Evolutionary conservation across 179 eudicot genomes (phyloP), one percentile per base, ranked within the genome.

Genomic region (Patellifolia procumbens): DNA sequence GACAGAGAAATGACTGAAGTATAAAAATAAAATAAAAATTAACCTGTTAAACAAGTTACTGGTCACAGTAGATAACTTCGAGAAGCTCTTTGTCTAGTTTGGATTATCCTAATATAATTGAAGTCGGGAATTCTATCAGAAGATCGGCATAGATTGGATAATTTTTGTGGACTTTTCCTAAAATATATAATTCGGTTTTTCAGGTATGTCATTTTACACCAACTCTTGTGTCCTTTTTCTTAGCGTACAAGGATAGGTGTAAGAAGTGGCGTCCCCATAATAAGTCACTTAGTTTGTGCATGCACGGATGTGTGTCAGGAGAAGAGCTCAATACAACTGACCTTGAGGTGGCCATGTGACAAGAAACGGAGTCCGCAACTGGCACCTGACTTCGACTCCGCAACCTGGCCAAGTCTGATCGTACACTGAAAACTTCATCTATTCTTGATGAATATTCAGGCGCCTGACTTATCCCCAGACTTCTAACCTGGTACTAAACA

Each of bases 401-500:
- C 39, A 79, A 68, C 76, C 81, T 77, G 72, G 80, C 74, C 34
- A 83, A 70, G 13, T 71, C 83, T 42, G 86, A 67, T 39, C 84
- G 85, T 58, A 56, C 77, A 7, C 74, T 35, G 26, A 48, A 32
- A 70, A n/a, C 22, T 69, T 83, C 87, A 53, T 65, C 72, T 49
- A 51, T 77, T 78, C 85, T 81, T 61, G 87, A 60, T 71, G 79
- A 68, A 79, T 79, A 78, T 29, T 35, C 68, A 49, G 78, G 76
- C 48, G 76, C 46, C 68, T 68, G 83, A 77, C 70, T 35, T 35
- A 71, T 37, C 67, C 88, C 85, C 52, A 78, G 45, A 73, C 76
- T 86, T 67, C 82, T 78, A 55, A 81, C 86, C 73, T 72, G 89
- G 60, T 89, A 78, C 93, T 88, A 82, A 70, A 78, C 26, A 42